These are phyloP conservation scores for Scleroderma bovista DNA, from an alignment of 768 basidiomycete species.

Conservation along the genomic window DNA sequence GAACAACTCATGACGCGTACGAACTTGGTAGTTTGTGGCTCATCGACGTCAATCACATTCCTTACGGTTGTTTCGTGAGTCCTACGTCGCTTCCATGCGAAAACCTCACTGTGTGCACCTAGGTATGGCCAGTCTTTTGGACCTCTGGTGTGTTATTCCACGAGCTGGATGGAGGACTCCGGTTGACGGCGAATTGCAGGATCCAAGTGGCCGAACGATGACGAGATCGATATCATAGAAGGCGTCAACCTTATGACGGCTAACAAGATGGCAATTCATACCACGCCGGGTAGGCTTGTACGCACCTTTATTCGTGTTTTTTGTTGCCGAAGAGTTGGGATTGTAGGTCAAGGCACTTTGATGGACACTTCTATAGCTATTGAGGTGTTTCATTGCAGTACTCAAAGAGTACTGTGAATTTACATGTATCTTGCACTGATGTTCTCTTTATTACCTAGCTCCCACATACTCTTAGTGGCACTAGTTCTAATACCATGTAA, in stretches of 20 bases:
- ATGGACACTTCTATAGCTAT: too few relatives aligned
- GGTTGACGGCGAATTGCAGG: slow-evolving; percentile 9
- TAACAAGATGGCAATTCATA: slow-evolving; percentile 59
- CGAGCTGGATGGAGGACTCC: not conserved
- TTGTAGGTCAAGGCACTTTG: too few relatives aligned
- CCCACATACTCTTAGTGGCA: too few relatives aligned
- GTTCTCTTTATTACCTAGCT: too few relatives aligned
- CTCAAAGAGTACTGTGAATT: too few relatives aligned
- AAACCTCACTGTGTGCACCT: not conserved
- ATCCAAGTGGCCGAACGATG: slow-evolving; percentile 37
- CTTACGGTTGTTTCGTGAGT: slow-evolving; percentile 54
- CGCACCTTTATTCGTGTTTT: slow-evolving; percentile 11
- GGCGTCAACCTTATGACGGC: slow-evolving; percentile 44
- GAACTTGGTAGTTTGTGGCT: slow-evolving; percentile 42
- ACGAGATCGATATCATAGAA: slow-evolving; percentile 61
- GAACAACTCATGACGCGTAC: slow-evolving; percentile 39
- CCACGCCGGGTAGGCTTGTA: slow-evolving; percentile 35
- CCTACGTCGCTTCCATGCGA: slow-evolving; percentile 3
- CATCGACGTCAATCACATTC: slow-evolving; percentile 42
- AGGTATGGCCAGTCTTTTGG: slow-evolving; percentile 31
- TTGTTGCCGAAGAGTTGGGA: too few relatives aligned
- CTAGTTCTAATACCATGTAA: too few relatives aligned
- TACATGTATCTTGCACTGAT: too few relatives aligned
- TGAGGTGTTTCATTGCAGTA: too few relatives aligned
- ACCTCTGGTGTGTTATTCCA: slow-evolving; percentile 18